Base-by-base conservation (phyloP, 2,329 filamentous ascomycete genomes). In the Whalleya microplaca region DNA sequence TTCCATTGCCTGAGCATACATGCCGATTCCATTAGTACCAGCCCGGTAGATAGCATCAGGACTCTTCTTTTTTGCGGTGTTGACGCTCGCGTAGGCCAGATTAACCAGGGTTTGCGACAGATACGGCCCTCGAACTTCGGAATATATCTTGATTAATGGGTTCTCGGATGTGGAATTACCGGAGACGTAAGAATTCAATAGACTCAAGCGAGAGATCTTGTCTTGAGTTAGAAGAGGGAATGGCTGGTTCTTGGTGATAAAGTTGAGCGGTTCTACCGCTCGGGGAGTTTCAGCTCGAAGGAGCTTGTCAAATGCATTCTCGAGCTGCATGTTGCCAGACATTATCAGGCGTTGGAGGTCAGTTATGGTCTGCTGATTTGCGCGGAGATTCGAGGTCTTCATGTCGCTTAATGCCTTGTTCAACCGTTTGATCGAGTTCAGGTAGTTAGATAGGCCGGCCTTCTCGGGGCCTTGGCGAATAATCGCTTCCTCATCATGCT, bases 1-100 rank as follows among this genome's bases (percentile, higher is more conserved):
- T 71, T 97, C 92, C 75, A 99, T 86, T 0, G 89, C 91, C 67
- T 89, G 87, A 0, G 92, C 90, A 71, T 99, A 99, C 37, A 89
- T 92, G 2, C 89, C 88, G 56, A 99, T 96, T 3, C 92, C 94
- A 72, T 95, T 98, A 20, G 91, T 95, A 14, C 93, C 94, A 56
- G 90, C 84, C 56, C 88, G 87, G 73, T 99, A 99, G 9, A 96
- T 84, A 2, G 91, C 90, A 71, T 94, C 91, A 1, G 88, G 82
- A 51, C 87, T 87, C 75, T 91, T 92, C 72, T 91, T 90, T 73
- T 91, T 93, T 20, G 90, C 82, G 47, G 92, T 88, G 78, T 92
- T 88, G 71, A 96, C 79, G 29, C 92, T 96, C 16, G 94, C 94
- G 41, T 91, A 87, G 2, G 95, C 91, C 45, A 98, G 80, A 71